Evolutionary conservation across 2,329 filamentous ascomycete genomes (phyloP), one percentile per base, ranked within the genome.

Genomic region (Xylariaceae sp.): DNA sequence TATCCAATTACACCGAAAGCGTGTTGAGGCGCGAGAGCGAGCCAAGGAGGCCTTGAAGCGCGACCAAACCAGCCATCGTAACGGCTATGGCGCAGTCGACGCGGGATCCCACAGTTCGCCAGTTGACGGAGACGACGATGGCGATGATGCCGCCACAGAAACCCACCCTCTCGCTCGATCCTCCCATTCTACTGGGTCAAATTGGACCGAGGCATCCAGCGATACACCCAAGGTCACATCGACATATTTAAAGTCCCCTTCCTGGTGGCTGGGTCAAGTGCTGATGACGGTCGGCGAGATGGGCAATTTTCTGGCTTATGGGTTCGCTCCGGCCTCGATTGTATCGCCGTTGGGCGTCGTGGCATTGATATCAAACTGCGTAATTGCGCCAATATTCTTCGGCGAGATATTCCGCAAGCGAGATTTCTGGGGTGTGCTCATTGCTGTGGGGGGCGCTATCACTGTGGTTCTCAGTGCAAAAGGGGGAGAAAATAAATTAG

Each of bases 331-430:
- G 3, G 94, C 94, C 7, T 97, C 94, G 13, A 96, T 99, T 64
- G 94, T 99, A 40, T 96, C 92, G 32, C 94, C 94, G 0, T 78
- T 99, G 5, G 94, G 94, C 9, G 94, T 99, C n/a, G 94, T 99
- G 12, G 94, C 94, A 2, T 77, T 99, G 58, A 86, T 99, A 43
- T 96, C 92, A 42, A 99, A 99, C 72, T 99, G 94, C 71, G 83
- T 99, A 56, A 96, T 99, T 68, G 94, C 94, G 2, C 94, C 94
- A 0, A 85, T 94, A 58, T 85, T 99, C 77, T 86, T 99, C 61
- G 92, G 96, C 67, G 94, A 99, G 73, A 80, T 78, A 47, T 96
- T 99, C 66, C 86, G 94, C 32, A 79, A 79, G 62, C 83, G 90
- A 47, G 94, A 99, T 71, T 87, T 91, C 44, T 84, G 89, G 74